These are phyloP conservation scores for Encephalitozoon romaleae DNA, from an alignment of 371 early-diverging fungal species.

Conservation along the genomic window DNA sequence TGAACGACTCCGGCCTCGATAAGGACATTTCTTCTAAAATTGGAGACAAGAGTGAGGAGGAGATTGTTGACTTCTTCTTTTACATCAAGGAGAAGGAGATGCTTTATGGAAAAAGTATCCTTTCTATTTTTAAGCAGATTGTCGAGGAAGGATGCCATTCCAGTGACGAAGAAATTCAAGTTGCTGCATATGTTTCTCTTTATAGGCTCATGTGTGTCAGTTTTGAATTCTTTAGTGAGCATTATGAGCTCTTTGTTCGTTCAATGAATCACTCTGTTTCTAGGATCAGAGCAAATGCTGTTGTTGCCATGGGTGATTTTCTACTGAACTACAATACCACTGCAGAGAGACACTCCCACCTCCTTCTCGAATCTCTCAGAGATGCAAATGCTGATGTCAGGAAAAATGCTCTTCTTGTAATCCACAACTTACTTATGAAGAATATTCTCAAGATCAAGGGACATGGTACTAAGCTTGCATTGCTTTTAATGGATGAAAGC, in stretches of 20 bases:
- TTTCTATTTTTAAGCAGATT: conserved; percentile 34
- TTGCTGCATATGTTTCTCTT: conserved; percentile 19
- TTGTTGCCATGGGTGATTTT: conserved; percentile 39
- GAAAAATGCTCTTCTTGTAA: conserved; percentile 37
- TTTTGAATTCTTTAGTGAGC: conserved; percentile 29
- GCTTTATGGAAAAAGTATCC: conserved; percentile 44
- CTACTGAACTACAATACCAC: conserved; percentile 32
- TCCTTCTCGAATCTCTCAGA: conserved; percentile 26
- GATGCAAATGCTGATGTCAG: conserved; percentile 18
- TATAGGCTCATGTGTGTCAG: conserved; percentile 39
- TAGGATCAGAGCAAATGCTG: conserved; percentile 30
- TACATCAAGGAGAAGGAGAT: conserved; percentile 59
- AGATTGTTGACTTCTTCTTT: conserved; percentile 59
- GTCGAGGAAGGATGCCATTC: conserved; percentile 24
- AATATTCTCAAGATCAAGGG: conserved; percentile 39
- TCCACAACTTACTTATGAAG: conserved; percentile 33
- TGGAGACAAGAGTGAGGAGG: conserved; percentile 50
- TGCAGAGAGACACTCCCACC: conserved; percentile 4
- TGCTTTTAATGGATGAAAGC: conserved; percentile 17
- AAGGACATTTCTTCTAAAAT: neutral
- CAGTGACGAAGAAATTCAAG: neutral
- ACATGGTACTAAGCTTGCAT: conserved; percentile 9
- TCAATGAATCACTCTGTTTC: neutral
- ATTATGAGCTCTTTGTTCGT: conserved; percentile 7
- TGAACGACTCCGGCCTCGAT: neutral